Base-by-base conservation (phyloP, 2,329 filamentous ascomycete species). In the Clarireedia monteithiana region DNA sequence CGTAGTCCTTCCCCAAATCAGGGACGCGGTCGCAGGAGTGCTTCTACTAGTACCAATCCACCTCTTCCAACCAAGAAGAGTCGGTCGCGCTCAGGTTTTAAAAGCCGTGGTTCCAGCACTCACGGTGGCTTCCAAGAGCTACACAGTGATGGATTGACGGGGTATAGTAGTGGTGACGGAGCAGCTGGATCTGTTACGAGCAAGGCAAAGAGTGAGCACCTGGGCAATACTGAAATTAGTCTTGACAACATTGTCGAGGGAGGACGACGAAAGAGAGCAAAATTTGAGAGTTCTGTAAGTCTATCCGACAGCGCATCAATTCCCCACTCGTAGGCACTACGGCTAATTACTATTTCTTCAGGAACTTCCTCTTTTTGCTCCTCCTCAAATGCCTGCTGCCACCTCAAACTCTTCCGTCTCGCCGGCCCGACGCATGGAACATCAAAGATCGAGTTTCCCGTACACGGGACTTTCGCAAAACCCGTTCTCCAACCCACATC, bases 361-460 rank as follows among this genome's bases (percentile, higher is more conserved):
- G 94, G 92, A 97, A 80, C 79, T 99, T 53, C 94, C 94, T 55
- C 78, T 99, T 53, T 99, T 97, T 72, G 91, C 90, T 61, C 92
- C 92, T 63, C 89, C 89, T 59, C 92, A 95, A 73, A 91, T 96
- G 74, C 92, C 92, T 49, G 88, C 92, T 63, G 86, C 90, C 50
- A 88, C 89, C n/a, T 96, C 92, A n/a, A 91, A 92, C 66, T 92
- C 91, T n/a, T 97, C 92, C 20, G 88, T 95, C 51, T 97, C 92
- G 27, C 92, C 92, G 59, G 89, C 91, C 68, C 86, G 92, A 67
- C 88, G 90, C 50, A 77, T 87, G 72, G 81, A 88, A 73, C 75
- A 88, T 54, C 72, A 87, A 75, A 77, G 89, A 75, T 75, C 86
- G 69, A 70, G 85, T 69, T 68, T 95, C 76, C 88, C 90, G 4